These are phyloP conservation scores for Cercospora sojina DNA, from an alignment of 2,329 filamentous ascomycete genomes.

Conservation along the genomic window DNA sequence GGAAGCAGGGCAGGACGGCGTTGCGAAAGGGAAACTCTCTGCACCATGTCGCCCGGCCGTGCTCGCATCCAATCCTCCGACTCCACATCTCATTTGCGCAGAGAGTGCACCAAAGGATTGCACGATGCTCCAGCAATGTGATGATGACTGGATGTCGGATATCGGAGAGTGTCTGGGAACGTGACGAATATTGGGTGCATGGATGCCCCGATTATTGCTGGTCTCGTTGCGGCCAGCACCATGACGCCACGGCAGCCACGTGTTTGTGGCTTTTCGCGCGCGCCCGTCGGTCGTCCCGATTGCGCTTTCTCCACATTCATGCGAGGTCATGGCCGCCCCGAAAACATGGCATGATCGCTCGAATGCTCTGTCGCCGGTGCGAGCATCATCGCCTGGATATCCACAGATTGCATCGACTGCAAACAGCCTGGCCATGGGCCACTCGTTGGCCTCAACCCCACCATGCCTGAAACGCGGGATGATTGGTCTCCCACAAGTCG, in stretches of 20 bases:
- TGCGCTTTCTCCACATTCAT: background rate
- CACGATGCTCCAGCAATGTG: background rate
- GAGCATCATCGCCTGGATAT: background rate
- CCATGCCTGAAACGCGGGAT: background rate
- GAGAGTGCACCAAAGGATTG: background rate
- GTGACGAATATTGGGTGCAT: background rate
- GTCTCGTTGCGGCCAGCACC: background rate
- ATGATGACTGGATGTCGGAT: background rate
- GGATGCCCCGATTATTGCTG: background rate
- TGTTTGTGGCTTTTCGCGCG: background rate
- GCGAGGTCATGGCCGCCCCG: background rate
- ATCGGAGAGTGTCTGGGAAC: background rate
- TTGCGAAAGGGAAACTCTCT: background rate
- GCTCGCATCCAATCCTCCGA: background rate
- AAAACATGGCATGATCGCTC: background rate
- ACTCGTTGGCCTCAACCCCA: background rate
- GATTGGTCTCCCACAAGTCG: background rate
- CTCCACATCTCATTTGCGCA: background rate
- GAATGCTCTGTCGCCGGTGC: background rate
- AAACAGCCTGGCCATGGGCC: background rate
- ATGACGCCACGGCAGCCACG: constrained; percentile 1
- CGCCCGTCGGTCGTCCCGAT: background rate
- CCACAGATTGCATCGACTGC: background rate
- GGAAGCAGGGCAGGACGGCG: background rate
- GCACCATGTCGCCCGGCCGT: background rate